phyloP scores from a whole-genome alignment of 1,284 basidiomycete species.

The Amanita bisporigera region DNA sequence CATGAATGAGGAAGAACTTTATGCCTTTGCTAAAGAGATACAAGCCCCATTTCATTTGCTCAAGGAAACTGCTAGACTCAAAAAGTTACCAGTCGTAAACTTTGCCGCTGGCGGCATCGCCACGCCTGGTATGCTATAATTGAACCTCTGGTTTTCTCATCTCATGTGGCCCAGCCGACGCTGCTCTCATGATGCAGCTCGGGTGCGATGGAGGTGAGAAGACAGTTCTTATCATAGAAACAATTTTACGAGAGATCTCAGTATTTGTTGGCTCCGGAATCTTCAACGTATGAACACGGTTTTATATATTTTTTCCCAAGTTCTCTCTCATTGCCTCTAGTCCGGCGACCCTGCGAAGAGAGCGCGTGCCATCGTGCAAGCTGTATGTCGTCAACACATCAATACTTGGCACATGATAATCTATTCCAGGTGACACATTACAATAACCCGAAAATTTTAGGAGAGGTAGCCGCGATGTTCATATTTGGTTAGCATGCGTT shows the following conservation, averaged over 20 bases:
- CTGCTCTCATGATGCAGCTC: slow-evolving; percentile 99
- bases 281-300: slow-evolving; percentile 69
- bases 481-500: slow-evolving; percentile 22
- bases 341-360: slow-evolving; percentile 95
- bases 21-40: slow-evolving; percentile 92
- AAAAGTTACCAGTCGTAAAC: slow-evolving; percentile 93
- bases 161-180: slow-evolving; percentile 69
- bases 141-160: neutral
- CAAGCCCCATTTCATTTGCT: slow-evolving; percentile 97
- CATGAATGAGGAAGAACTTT: slow-evolving; percentile 96
- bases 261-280: slow-evolving; percentile 96
- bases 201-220: slow-evolving; percentile 93
- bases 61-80: slow-evolving; percentile 94
- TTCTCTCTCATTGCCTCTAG: slow-evolving; percentile 44
- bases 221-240: slow-evolving; percentile 8
- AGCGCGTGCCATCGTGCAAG: slow-evolving; percentile 97
- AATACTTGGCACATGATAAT: slow-evolving; percentile 11
- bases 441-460: slow-evolving; percentile 89
- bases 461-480: slow-evolving; percentile 58
- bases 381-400: slow-evolving; percentile 55
- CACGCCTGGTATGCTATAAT: slow-evolving; percentile 73
- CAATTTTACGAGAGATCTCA: slow-evolving; percentile 36
- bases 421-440: slow-evolving; percentile 82
- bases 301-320: slow-evolving; percentile 8
- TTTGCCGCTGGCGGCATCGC: slow-evolving; percentile 98